Base-by-base conservation (phyloP, 2,329 filamentous ascomycete genomes). In the Penicillium corylophilum region DNA sequence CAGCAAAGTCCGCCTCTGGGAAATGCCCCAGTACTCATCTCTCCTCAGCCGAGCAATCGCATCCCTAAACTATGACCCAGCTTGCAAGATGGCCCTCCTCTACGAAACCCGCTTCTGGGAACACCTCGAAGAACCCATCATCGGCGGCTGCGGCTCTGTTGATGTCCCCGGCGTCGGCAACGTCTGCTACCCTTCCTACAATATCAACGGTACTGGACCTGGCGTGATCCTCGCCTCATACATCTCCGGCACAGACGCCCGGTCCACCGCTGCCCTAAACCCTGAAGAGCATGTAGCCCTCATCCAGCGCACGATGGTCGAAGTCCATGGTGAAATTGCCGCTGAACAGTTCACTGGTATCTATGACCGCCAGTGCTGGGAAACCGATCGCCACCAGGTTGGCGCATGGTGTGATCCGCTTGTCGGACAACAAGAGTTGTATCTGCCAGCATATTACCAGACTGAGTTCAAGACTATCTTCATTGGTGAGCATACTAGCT, bases 401-500 rank as follows among this genome's bases (percentile, higher is more conserved):
- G 85, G 82, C 4, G 80, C 81, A 6, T 90, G 85, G 86, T 81
- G 81, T 1, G 67, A 70, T 4, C 85, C 86, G 0, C 70, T 75
- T 0, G 74, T 83, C 0, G 85, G 85, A 0, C 84, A 89, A 71
- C 86, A 90, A 63, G 79, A 86, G 58, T 64, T 89, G 22, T 90
- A 86, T 59, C 73, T 90, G 8, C 86, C 87, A 0, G 82, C 86
- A n/a, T 90, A 88, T 63, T 88, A 86, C 63, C 81, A 84, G 64
- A 89, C 85, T 0, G 82, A 89, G 67, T 79, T 79, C 56, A 82
- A 85, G 43, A 84, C 85, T n/a, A 82, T 89, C 29, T 88, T 88
- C 53, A 74, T 87, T 5, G 82, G 82, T 2, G 86, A 89, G 66
- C 85, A 89, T 64, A 88, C 86, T 0, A 82, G 79, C 6, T 88